phyloP scores from a whole-genome alignment of 2,329 filamentous ascomycete genomes.

The Paracoccidioides brasiliensis region DNA sequence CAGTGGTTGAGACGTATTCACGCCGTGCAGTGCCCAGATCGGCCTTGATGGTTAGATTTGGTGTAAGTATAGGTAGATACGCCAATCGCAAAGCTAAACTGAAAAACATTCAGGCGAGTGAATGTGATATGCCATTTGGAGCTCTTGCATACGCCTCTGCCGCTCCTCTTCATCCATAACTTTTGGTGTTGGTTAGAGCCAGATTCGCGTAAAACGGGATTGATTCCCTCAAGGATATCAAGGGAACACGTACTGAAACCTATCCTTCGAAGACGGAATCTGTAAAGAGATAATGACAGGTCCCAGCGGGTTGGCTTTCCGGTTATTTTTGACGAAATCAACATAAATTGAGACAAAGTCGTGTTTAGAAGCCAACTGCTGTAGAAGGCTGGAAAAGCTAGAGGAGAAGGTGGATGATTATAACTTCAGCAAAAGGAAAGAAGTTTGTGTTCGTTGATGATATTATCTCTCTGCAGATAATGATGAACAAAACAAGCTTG shows the following conservation, averaged over 20 bases:
- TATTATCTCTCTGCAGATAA: background rate
- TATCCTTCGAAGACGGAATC: background rate
- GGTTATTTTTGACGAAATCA: too few relatives aligned
- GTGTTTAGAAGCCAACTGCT: too few relatives aligned
- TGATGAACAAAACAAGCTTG: background rate
- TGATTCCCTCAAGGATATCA: background rate
- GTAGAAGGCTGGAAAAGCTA: background rate
- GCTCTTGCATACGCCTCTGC: conserved; percentile 14
- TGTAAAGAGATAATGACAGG: background rate
- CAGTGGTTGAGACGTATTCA: conserved; percentile 24
- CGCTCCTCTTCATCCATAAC: conserved; percentile 9
- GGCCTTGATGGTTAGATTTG: conserved; percentile 14
- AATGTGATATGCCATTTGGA: conserved; percentile 19
- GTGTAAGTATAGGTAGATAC: background rate
- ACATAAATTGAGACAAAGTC: background rate
- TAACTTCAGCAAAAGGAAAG: background rate
- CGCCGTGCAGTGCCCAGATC: conserved; percentile 27
- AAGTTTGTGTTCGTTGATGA: background rate
- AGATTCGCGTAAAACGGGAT: too few relatives aligned
- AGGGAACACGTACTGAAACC: background rate
- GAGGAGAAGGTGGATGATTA: background rate
- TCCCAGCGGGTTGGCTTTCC: too few relatives aligned
- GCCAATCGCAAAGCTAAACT: background rate
- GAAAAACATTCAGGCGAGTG: background rate
- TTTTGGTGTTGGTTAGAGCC: background rate